phyloP scores from a whole-genome alignment of 306 rosid genomes.

The Malus sieversii region DNA sequence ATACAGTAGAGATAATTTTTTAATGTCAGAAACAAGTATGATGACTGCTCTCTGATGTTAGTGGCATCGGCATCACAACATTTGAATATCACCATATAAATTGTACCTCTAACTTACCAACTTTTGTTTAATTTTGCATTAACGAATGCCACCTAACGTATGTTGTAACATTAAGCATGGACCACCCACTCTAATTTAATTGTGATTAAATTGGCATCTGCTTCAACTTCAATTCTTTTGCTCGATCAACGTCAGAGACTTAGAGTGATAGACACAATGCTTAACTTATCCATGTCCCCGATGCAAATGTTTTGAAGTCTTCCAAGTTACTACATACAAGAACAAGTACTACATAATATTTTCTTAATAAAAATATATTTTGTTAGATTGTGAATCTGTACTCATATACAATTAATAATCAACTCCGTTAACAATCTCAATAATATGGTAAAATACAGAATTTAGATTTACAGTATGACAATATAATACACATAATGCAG shows the following conservation, averaged over 20 bases:
- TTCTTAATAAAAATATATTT: too few relatives aligned
- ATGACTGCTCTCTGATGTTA: background rate
- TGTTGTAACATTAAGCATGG: background rate
- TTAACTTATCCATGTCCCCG: background rate
- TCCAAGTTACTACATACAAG: background rate
- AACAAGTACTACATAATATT: too few relatives aligned
- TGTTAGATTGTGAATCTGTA: too few relatives aligned
- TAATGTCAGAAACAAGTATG: background rate
- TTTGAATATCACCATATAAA: background rate
- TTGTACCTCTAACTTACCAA: background rate
- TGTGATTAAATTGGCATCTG: background rate
- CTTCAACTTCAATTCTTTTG: background rate
- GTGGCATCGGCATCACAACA: background rate
- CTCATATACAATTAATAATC: too few relatives aligned
- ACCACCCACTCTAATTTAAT: background rate
- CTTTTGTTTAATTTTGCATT: background rate
- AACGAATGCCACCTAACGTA: background rate
- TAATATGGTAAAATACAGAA: too few relatives aligned
- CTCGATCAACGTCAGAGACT: background rate
- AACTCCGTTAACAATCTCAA: too few relatives aligned
- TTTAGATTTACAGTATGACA: too few relatives aligned
- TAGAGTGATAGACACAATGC: background rate
- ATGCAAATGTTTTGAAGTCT: background rate
- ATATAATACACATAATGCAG: background rate
- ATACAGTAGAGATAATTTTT: background rate